phyloP scores from a whole-genome alignment of 108 stramenopile species.

The Cyclotella sp. region DNA sequence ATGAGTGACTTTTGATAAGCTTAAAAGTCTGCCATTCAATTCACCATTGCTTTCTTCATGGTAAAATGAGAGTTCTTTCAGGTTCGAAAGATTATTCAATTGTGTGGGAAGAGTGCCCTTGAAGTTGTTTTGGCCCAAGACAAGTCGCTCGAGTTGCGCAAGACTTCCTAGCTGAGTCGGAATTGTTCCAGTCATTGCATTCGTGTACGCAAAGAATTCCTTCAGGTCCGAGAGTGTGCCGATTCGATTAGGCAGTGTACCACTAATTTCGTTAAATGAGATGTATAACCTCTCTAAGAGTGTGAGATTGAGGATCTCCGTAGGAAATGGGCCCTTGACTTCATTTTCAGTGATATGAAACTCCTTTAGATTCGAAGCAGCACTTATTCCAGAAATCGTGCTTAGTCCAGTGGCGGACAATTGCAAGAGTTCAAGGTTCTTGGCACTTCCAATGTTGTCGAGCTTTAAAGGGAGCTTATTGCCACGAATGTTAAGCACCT shows the following conservation, averaged over 20 bases:
- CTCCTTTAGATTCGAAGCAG: conserved; percentile 54
- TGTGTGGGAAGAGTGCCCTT: conserved; percentile 48
- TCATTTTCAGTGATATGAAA: conserved; percentile 70
- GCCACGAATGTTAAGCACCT: conserved; percentile 41
- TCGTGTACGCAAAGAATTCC: conserved; percentile 56
- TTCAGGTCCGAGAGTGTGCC: conserved; percentile 49
- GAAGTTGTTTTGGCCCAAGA: conserved; percentile 46
- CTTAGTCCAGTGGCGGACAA: conserved; percentile 65
- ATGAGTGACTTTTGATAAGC: conserved; percentile 40
- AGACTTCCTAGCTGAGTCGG: conserved; percentile 65
- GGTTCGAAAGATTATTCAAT: conserved; percentile 43
- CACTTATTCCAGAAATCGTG: conserved; percentile 56
- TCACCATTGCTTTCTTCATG: conserved; percentile 26
- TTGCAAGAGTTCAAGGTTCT: conserved; percentile 56
- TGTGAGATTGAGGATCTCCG: conserved; percentile 58
- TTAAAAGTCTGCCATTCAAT: conserved; percentile 33
- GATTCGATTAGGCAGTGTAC: conserved; percentile 50
- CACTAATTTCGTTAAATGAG: conserved; percentile 64
- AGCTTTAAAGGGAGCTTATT: conserved; percentile 62
- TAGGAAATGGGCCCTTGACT: conserved; percentile 58
- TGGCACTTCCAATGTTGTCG: conserved; percentile 55
- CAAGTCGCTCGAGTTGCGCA: conserved; percentile 32
- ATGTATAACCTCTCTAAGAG: conserved; percentile 57
- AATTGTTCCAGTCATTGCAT: conserved; percentile 60
- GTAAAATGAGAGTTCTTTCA: conserved; percentile 51